Conservation (phyloP, 768 basidiomycete species). For the Rhizopogon rudus region DNA sequence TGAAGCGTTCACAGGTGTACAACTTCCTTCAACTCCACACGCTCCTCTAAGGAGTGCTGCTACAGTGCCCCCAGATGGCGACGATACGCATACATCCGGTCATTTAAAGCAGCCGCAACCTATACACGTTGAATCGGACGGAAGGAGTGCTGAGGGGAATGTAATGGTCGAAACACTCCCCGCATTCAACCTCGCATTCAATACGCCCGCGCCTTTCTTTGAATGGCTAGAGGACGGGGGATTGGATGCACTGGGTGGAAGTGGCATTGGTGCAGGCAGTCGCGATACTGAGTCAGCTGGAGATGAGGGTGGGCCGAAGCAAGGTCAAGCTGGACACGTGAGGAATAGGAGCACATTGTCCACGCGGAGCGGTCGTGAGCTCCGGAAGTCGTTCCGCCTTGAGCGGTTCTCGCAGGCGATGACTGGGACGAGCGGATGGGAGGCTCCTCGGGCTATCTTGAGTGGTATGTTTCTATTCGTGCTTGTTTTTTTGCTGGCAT, state of each 20-base stretch:
- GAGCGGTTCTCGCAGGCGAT: constrained; percentile 74
- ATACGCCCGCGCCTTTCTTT: constrained; percentile 50
- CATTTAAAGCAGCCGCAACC: background rate
- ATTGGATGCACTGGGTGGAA: constrained; percentile 22
- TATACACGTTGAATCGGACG: no score
- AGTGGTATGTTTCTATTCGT: constrained; percentile 34
- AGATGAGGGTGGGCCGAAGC: background rate
- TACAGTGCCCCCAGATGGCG: background rate
- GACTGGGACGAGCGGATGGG: constrained; percentile 70
- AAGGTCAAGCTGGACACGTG: background rate
- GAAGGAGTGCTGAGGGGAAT: background rate
- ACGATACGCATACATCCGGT: background rate
- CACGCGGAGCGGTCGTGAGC: background rate
- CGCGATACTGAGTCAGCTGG: background rate
- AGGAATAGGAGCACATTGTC: background rate
- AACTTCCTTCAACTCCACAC: constrained; percentile 7
- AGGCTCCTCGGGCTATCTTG: constrained; percentile 54
- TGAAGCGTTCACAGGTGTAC: constrained; percentile 47
- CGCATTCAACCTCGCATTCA: constrained; percentile 73
- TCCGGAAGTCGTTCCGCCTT: constrained; percentile 45
- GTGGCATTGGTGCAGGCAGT: constrained; percentile 14
- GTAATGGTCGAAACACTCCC: constrained; percentile 22
- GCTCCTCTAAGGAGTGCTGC: no score
- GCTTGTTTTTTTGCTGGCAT: background rate
- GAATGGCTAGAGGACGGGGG: constrained; percentile 68